Evolutionary conservation across 192 early-diverging fungal genomes (phyloP).

Genomic region (Kappamyces sp.): DNA sequence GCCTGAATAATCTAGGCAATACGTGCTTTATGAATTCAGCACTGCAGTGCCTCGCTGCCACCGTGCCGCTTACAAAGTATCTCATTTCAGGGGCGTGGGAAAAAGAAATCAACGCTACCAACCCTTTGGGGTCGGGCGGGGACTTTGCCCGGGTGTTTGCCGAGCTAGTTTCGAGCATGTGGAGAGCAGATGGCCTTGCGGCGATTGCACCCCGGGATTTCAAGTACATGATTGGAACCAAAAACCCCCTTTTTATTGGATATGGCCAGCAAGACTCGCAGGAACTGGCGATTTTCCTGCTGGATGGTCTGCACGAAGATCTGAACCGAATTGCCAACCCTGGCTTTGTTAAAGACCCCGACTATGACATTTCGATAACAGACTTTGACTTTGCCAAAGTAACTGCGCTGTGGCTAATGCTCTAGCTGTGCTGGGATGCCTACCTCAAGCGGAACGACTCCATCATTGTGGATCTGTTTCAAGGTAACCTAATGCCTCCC

Average conservation of each 20-base stretch:
- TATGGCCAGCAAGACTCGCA: conserved; percentile 83
- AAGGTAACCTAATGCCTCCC: conserved; percentile 27
- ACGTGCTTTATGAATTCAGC: conserved; percentile 92
- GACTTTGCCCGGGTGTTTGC: conserved; percentile 66
- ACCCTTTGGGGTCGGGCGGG: conserved; percentile 69
- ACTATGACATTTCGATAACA: conserved; percentile 61
- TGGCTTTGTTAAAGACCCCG: conserved; percentile 74
- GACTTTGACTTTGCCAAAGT: conserved; percentile 55
- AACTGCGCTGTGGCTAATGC: background rate
- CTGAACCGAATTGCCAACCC: conserved; percentile 75
- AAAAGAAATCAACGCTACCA: conserved; percentile 57
- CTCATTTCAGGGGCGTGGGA: conserved; percentile 43
- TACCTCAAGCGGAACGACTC: conserved; percentile 75
- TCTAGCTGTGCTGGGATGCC: conserved; percentile 54
- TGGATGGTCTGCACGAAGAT: conserved; percentile 85
- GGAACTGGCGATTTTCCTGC: conserved; percentile 71
- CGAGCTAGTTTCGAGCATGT: conserved; percentile 43
- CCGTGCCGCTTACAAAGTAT: conserved; percentile 36
- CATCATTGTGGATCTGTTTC: conserved; percentile 68
- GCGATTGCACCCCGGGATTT: conserved; percentile 70
- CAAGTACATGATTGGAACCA: conserved; percentile 59
- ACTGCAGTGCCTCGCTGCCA: conserved; percentile 82
- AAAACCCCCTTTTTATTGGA: conserved; percentile 59
- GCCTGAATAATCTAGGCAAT: conserved; percentile 80
- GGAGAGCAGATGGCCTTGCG: conserved; percentile 9